Evolutionary conservation across 441 rosid species (phyloP).

Genomic region (Bocquillonia castaneifolia): DNA sequence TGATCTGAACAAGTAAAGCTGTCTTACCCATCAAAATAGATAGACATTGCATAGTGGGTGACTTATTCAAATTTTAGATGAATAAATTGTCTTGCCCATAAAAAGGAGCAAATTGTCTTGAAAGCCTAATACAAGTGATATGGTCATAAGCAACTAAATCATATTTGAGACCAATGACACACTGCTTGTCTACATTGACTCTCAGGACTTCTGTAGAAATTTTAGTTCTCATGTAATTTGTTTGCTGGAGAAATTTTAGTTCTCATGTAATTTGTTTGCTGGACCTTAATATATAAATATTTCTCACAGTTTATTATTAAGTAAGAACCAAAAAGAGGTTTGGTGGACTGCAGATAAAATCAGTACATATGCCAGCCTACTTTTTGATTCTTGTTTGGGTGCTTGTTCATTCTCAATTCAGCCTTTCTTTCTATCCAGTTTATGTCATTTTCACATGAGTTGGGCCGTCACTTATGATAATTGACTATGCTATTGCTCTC

Average conservation of each 20-base stretch:
- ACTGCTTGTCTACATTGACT: background rate
- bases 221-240: conserved; percentile 2
- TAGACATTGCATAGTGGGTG: too few species aligned
- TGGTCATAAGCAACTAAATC: background rate
- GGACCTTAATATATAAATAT: too few species aligned
- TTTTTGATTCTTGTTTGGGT: too few species aligned
- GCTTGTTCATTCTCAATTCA: background rate
- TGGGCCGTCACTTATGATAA: background rate
- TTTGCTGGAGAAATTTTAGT: too few species aligned
- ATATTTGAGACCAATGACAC: background rate
- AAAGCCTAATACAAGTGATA: background rate
- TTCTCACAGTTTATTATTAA: background rate
- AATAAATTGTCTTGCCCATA: too few species aligned
- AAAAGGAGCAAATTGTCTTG: too few species aligned
- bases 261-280: too few species aligned
- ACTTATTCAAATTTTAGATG: too few species aligned
- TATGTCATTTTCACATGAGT: background rate
- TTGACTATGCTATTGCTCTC: background rate
- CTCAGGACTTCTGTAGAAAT: background rate
- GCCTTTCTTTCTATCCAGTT: background rate
- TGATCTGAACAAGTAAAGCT: too few species aligned
- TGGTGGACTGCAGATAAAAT: background rate
- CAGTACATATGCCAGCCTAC: background rate
- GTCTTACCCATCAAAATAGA: too few species aligned
- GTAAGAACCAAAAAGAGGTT: background rate